Evolutionary conservation across 441 rosid species (phyloP), one percentile per base, ranked within the genome.

Genomic region (Syzygium syzygioides): DNA sequence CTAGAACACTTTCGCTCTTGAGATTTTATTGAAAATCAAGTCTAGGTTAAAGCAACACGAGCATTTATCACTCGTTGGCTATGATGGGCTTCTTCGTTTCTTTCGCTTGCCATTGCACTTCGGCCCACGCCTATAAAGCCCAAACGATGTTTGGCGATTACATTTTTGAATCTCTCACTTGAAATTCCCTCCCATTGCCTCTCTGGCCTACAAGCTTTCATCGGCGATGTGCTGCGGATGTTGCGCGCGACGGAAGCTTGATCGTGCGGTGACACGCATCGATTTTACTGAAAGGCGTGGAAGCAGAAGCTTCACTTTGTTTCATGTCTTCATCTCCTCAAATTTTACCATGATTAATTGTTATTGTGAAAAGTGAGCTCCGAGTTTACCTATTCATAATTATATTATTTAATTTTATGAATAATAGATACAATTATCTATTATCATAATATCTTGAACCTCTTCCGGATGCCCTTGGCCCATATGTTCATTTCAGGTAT

Each of bases 401-500:
- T 5, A 3, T 37, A 12, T 71, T 11, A 71, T 71, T 11, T 37
- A 37, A 11, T 20, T 20, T 71, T 3, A 37, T 7, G 2, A 10
- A 19, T 9, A 20, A 0, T 20, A 68, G 48, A 10, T 1, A 15
- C 18, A 0, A 10, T 32, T 32, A 19, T 34, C 37, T 68, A 19
- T 34, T 3, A 19, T 68, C 26, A 30, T 14, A 10, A 20, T 37
- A 5, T 37, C 1, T 76, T 6, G 18, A 45, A 41, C 52, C 52
- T 76, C n/a, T 23, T 37, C 15, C 2, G 4, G 41, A 11, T 0
- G n/a, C 10, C 10, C 13, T 41, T 6, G 9, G 83, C 0, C 83
- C 52, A 12, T 6, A 6, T 12, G 52, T 76, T 76, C 3, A 12
- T 1, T 23, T 41, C 1, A 6, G 1, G 0, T 4, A 1, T 12